A percentile compares a stretch with the other conserved stretches of the same genome.
Evolutionary conservation across 1,139 yeast species (phyloP).

Genomic region (Diutina mesorugosa): DNA sequence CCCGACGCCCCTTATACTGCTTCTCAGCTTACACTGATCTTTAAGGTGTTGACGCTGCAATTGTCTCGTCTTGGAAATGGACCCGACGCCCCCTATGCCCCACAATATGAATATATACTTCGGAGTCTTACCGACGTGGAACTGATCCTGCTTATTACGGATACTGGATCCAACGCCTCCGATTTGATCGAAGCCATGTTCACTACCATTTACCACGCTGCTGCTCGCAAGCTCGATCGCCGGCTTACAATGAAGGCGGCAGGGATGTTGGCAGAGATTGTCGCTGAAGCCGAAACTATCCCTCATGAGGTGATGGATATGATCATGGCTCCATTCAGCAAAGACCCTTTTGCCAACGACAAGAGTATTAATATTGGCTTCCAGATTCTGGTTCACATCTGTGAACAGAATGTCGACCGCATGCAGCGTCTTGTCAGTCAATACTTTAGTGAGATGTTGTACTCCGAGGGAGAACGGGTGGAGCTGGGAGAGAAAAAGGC

Average conservation of each 20-base stretch:
- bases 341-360: slow-evolving; percentile 13
- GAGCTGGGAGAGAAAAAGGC: slow-evolving; percentile 9
- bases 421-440: slow-evolving; percentile 72
- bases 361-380: slow-evolving; percentile 43
- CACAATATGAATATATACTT: slow-evolving; percentile 54
- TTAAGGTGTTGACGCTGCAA: slow-evolving; percentile 30
- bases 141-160: slow-evolving; percentile 68
- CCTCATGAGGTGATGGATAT: slow-evolving; percentile 51
- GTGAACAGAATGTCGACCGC: slow-evolving; percentile 60
- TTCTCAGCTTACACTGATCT: slow-evolving; percentile 46
- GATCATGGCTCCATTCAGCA: slow-evolving; percentile 34
- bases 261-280: slow-evolving; percentile 63
- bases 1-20: slow-evolving; percentile 87
- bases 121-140: slow-evolving; percentile 67
- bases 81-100: slow-evolving; percentile 45
- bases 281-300: slow-evolving; percentile 61
- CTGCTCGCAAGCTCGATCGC: slow-evolving; percentile 21
- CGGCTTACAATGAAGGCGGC: slow-evolving; percentile 47
- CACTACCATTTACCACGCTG: slow-evolving; percentile 46
- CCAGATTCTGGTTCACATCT: slow-evolving; percentile 52
- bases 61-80: slow-evolving; percentile 49
- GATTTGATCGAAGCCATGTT: slow-evolving; percentile 44
- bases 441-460: slow-evolving; percentile 65
- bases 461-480: slow-evolving; percentile 21
- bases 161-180: slow-evolving; percentile 46